A percentile compares a stretch with the other conserved stretches of the same genome.
Evolutionary conservation across 352 stramenopile species (phyloP).

Genomic region (Pythium angustatum): DNA sequence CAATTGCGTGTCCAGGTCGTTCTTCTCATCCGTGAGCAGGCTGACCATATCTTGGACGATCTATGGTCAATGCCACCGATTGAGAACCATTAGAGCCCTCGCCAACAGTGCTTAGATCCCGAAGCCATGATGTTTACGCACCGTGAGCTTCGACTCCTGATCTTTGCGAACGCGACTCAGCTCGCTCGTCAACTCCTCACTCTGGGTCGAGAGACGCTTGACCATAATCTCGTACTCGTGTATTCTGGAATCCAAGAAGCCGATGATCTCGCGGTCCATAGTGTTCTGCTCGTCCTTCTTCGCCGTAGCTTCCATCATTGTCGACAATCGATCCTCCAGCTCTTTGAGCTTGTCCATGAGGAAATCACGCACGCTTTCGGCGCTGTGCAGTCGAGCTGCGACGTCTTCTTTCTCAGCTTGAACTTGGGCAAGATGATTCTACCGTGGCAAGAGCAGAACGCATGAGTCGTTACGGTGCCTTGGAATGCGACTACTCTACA

Average conservation of each 20-base stretch:
- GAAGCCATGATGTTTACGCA: slow-evolving; percentile 23
- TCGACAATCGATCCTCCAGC: slow-evolving; percentile 61
- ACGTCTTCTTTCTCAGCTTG: slow-evolving; percentile 83
- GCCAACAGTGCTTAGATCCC: not conserved
- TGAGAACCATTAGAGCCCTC: not conserved
- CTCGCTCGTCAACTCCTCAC: slow-evolving; percentile 48
- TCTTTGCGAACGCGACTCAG: slow-evolving; percentile 55
- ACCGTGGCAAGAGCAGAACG: not conserved
- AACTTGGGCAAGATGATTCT: slow-evolving; percentile 61
- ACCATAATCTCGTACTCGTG: slow-evolving; percentile 73
- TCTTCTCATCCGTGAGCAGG: slow-evolving; percentile 73
- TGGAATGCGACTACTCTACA: not conserved
- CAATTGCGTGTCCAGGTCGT: slow-evolving; percentile 68
- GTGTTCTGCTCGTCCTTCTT: slow-evolving; percentile 71
- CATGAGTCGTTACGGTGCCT: not conserved
- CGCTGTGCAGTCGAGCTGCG: slow-evolving; percentile 60
- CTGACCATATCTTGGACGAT: slow-evolving; percentile 84
- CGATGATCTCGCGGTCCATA: slow-evolving; percentile 83
- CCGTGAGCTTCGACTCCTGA: slow-evolving; percentile 55
- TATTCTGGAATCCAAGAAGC: slow-evolving; percentile 75
- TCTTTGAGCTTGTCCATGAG: slow-evolving; percentile 86
- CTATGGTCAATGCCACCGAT: slow-evolving; percentile 38
- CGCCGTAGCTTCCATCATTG: slow-evolving; percentile 45
- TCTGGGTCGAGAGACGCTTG: slow-evolving; percentile 55
- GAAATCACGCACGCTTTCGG: slow-evolving; percentile 81